phyloP scores from a whole-genome alignment of 495 filamentous ascomycete species.

The Tuber indicum region DNA sequence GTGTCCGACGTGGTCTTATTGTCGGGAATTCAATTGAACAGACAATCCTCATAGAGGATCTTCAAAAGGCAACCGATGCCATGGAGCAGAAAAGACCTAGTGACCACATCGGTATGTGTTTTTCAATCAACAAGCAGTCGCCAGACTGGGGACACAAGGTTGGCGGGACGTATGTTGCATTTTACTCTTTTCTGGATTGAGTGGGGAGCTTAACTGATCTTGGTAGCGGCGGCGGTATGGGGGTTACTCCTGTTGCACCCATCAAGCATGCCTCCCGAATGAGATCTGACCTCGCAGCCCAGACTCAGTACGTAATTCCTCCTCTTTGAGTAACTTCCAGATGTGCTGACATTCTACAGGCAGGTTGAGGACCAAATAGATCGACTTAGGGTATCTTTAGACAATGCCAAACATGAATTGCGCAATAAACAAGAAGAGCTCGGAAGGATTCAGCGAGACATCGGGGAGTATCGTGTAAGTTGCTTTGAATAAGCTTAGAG shows the following conservation, averaged over 20 bases:
- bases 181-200: conserved; percentile 4
- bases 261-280: conserved; percentile 55
- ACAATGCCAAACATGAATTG: conserved; percentile 22
- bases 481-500: conserved; percentile 36
- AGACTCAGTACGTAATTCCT: conserved; percentile 53
- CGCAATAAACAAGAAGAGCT: conserved; percentile 25
- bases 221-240: conserved; percentile 51
- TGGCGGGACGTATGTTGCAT: conserved; percentile 34
- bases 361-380: conserved; percentile 48
- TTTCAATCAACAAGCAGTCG: conserved; percentile 54
- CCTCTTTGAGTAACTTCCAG: conserved; percentile 23
- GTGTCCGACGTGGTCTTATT: conserved; percentile 72
- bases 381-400: conserved; percentile 36
- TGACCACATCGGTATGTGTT: conserved; percentile 65
- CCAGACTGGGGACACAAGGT: conserved; percentile 55
- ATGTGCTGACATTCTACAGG: conserved; percentile 21
- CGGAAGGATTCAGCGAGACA: conserved; percentile 17
- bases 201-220: conserved; percentile 37
- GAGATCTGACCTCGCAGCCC: conserved; percentile 67
- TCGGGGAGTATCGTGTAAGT: conserved; percentile 25
- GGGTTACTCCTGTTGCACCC: conserved; percentile 51
- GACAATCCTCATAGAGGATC: conserved; percentile 63
- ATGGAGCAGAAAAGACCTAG: conserved; percentile 60
- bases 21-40: conserved; percentile 81
- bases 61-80: conserved; percentile 58